Evolutionary conservation across 2,329 filamentous ascomycete genomes (phyloP), one percentile per base, ranked within the genome.

Genomic region (Penicillium sp.): DNA sequence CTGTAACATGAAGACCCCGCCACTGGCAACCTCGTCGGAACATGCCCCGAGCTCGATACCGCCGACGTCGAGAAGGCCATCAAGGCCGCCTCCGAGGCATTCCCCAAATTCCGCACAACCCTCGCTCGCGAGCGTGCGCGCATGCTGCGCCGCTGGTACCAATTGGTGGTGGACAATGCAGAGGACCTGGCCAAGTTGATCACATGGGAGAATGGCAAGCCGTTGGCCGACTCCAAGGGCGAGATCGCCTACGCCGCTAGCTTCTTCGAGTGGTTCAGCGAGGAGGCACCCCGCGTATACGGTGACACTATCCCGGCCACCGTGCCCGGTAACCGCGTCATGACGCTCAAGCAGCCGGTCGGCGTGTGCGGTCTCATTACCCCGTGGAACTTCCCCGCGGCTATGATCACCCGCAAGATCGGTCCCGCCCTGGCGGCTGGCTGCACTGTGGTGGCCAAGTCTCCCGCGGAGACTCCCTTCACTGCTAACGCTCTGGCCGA

Each of bases 371-470:
- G 81, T 33, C 68, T 87, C 35, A 84, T 87, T 56, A 85, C 82
- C 10, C 84, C 84, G 24, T 83, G 81, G 81, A 84, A 84, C 68
- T 84, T 84, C 63, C 76, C 76, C 4, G 75, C 75, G 23, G 76
- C 76, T 1, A 78, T 78, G 76, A 75, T 78, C 41, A 78, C 76
- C 3, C 66, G 76, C 18, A 78, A 78, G 60, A 71, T 76, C 29
- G 76, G 66, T 1, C 75, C 82, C 4, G 81, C 81, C 8, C 78
- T 97, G 48, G 93, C 93, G 15, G 91, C 90, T n/a, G 93, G 93
- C 50, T 97, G 92, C 74, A 95, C 92, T 0, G 88, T 95, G 2
- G 91, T 97, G 1, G 85, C 84, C 62, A 98, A 98, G 71, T 87
- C 90, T 13, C 91, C 92, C 1, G 85, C 86, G 42, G 92, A 97